Base-by-base conservation (phyloP, 2,329 filamentous ascomycete genomes). In the Emergomyces pasteurianus region DNA sequence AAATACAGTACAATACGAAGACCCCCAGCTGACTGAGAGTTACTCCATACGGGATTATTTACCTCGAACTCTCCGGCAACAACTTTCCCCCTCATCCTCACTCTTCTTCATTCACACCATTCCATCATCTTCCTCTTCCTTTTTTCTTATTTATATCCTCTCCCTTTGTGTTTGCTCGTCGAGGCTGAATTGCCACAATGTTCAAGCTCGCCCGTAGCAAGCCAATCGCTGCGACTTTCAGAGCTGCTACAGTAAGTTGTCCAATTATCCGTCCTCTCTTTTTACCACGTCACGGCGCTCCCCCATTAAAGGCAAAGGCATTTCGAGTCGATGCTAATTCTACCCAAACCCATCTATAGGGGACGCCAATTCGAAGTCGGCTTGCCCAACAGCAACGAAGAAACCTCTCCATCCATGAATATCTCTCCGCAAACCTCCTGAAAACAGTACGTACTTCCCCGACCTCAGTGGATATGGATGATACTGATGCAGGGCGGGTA, bases 401-500 rank as follows among this genome's bases (percentile, higher is more conserved):
- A 81, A 86, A 88, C 73, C 85, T 99, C 74, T 94, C 90, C 74
- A 96, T 99, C 73, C 94, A 99, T 83, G 94, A 99, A 81, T 97
- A 96, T 81, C 88, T 92, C 73, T 96, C 94, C 70, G 90, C 91
- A 70, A 89, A 92, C 76, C 86, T 99, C 69, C 84, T 99, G 72
- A 89, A 86, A 72, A 79, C 77, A 69, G 83, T 86, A 78, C 65
- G 76, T 69, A 43, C 40, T 36, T 42, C 46, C 58, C 36, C 61
- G 16, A 49, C 10, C n/a, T 8, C 12, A 28, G 53, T 28, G 38
- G 58, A 26, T 23, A 42, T 36, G 14, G 49, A 43, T 28, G 36
- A 46, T 18, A 31, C 54, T 57, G 4, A 57, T 23, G 36, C 8
- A 23, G 54, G n/a, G 54, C n/a, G 54, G 54, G 28, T 59, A 36